Evolutionary conservation across 2,329 filamentous ascomycete genomes (phyloP).

Genomic region (Monascus ruber): DNA sequence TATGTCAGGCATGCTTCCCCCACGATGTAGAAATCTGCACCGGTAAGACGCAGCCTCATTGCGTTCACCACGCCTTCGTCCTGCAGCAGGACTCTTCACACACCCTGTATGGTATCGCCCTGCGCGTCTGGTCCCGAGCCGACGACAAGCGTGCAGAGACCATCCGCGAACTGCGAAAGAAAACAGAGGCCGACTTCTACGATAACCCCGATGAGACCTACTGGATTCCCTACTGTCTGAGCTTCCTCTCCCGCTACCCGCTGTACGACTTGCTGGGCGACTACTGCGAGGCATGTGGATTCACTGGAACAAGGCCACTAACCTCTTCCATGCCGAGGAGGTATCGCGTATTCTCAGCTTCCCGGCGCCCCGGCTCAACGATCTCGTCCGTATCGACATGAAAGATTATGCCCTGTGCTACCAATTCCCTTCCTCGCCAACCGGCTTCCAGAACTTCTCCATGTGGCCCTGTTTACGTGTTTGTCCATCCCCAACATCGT

Average conservation of each 20-base stretch:
- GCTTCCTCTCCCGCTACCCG: slow-evolving; percentile 91
- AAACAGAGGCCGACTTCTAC: slow-evolving; percentile 90
- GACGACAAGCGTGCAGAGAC: slow-evolving; percentile 98
- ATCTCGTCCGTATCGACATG: slow-evolving; percentile 97
- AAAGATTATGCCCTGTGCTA: slow-evolving; percentile 99
- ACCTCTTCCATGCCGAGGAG: slow-evolving; percentile 97
- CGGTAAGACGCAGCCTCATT: slow-evolving; percentile 89
- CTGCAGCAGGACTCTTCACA: slow-evolving; percentile 97
- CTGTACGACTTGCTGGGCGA: slow-evolving; percentile 94
- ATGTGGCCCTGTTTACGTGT: slow-evolving; percentile 99
- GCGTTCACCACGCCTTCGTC: slow-evolving; percentile 94
- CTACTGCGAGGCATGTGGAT: slow-evolving; percentile 99
- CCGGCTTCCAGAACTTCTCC: slow-evolving; percentile 96
- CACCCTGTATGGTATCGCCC: slow-evolving; percentile 95
- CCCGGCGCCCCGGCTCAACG: slow-evolving; percentile 87
- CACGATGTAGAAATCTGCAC: slow-evolving; percentile 99
- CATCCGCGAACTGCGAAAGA: slow-evolving; percentile 85
- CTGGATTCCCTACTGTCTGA: slow-evolving; percentile 98
- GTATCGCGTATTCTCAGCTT: slow-evolving; percentile 97
- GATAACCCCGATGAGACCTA: slow-evolving; percentile 93
- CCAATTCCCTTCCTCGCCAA: slow-evolving; percentile 94
- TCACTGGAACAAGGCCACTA: slow-evolving; percentile 99
- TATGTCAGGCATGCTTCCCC: slow-evolving; percentile 77
- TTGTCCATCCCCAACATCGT: slow-evolving; percentile 97
- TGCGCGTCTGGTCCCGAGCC: slow-evolving; percentile 94